These are phyloP conservation scores for Linderina pennispora DNA, from an alignment of 192 early-diverging fungal species.

Conservation along the genomic window DNA sequence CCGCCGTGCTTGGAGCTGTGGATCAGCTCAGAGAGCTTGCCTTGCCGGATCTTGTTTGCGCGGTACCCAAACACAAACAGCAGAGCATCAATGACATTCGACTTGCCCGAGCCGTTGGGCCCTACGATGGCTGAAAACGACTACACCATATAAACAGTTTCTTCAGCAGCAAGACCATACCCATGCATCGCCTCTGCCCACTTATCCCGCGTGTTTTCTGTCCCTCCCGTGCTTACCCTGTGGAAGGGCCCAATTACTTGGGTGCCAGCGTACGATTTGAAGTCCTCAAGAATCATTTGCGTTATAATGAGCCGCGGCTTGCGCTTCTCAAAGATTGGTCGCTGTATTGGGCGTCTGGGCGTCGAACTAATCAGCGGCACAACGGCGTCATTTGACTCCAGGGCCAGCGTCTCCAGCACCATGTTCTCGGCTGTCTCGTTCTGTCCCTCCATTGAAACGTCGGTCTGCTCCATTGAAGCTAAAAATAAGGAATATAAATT, in stretches of 20 bases:
- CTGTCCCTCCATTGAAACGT: no score
- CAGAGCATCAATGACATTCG: conserved; percentile 96
- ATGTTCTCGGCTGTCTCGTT: neutral
- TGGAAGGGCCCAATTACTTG: conserved; percentile 97
- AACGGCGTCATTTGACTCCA: conserved; percentile 4
- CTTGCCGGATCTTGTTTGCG: conserved; percentile 95
- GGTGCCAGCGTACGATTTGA: conserved; percentile 91
- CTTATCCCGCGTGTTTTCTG: no score
- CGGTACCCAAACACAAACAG: conserved; percentile 98
- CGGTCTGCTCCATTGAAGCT: no score
- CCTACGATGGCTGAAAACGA: conserved; percentile 81
- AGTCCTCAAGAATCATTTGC: conserved; percentile 88
- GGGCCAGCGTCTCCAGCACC: neutral
- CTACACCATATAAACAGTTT: no score
- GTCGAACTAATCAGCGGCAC: neutral
- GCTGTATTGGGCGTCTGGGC: neutral
- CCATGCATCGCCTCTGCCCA: no score
- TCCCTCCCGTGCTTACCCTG: conserved; percentile 75
- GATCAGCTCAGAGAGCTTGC: conserved; percentile 91
- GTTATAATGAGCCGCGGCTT: conserved; percentile 59
- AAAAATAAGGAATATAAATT: no score
- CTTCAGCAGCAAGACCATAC: no score
- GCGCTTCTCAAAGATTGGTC: neutral
- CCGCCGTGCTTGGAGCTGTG: conserved; percentile 79
- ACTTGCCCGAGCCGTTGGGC: conserved; percentile 97